Percentiles rank a stretch among this genome's conserved stretches.
Evolutionary conservation across 345 rosid genomes (phyloP).

Genomic region (Noccaea caerulescens): DNA sequence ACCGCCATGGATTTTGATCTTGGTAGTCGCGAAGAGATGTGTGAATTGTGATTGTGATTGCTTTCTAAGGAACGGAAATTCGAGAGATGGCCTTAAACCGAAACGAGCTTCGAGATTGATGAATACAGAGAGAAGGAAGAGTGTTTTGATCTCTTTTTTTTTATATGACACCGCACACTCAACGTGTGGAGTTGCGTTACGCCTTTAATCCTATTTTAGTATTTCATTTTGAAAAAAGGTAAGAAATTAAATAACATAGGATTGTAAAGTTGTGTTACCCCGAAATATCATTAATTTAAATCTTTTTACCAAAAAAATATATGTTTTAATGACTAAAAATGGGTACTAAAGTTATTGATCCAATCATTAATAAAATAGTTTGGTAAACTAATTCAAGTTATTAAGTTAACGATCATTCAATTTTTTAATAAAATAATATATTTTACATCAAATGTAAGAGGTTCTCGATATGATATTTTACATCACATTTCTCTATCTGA

Average conservation of each 20-base stretch:
- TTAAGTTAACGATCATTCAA: too few relatives aligned
- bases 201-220: slow-evolving; percentile 28
- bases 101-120: slow-evolving; percentile 35
- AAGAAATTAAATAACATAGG: too few relatives aligned
- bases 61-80: slow-evolving; percentile 23
- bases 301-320: too few relatives aligned
- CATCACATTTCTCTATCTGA: too few relatives aligned
- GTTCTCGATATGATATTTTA: too few relatives aligned
- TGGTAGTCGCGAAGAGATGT: slow-evolving; percentile 11
- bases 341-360: neutral
- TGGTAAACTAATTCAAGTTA: neutral
- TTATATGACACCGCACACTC: slow-evolving; percentile 38
- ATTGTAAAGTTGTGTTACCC: too few relatives aligned
- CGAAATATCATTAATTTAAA: too few relatives aligned
- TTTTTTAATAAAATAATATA: too few relatives aligned
- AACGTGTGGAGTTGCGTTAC: slow-evolving; percentile 41
- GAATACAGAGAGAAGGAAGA: slow-evolving; percentile 16
- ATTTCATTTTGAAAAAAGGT: too few relatives aligned
- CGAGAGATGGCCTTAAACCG: slow-evolving; percentile 17
- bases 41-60: neutral
- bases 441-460: too few relatives aligned
- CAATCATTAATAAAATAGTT: neutral
- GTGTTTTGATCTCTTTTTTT: slow-evolving; percentile 14
- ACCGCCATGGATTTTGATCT: slow-evolving; percentile 45
- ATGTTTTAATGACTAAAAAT: neutral